Evolutionary conservation across 1,284 basidiomycete genomes (phyloP).

Genomic region (Earliella scabrosa): DNA sequence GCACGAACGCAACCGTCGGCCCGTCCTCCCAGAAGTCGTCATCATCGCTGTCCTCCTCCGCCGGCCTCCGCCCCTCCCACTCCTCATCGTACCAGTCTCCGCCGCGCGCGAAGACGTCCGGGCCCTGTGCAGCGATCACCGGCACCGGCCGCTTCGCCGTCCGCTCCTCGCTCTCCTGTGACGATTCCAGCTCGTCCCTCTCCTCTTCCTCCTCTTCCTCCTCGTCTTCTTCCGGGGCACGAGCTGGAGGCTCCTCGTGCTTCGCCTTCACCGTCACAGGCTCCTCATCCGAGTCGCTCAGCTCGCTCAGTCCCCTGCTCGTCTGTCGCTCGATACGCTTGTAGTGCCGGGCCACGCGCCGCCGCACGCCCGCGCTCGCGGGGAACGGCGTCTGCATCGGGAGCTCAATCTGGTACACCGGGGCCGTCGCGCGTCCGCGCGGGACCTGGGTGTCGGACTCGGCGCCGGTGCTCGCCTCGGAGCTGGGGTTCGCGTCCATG

Average conservation of each 20-base stretch:
- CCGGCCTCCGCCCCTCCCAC: neutral
- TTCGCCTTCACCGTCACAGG: conserved; percentile 13
- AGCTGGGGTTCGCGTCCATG: conserved; percentile 2
- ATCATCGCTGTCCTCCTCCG: conserved; percentile 4
- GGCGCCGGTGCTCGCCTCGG: neutral
- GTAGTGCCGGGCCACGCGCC: conserved; percentile 33
- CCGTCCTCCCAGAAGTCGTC: conserved; percentile 6
- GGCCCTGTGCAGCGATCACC: conserved; percentile 2
- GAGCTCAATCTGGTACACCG: conserved; percentile 22
- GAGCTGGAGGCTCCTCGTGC: conserved; percentile 4
- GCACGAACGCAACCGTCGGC: neutral
- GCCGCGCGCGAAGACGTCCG: neutral
- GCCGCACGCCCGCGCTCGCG: conserved; percentile 28
- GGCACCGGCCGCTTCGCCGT: neutral
- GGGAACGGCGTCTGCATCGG: conserved; percentile 34
- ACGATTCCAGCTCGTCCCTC: too few relatives aligned
- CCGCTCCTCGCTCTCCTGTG: neutral
- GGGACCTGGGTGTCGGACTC: neutral
- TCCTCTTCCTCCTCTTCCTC: conserved; percentile 4
- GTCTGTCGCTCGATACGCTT: conserved; percentile 33
- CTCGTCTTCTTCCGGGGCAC: conserved; percentile 2
- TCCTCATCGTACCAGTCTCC: neutral
- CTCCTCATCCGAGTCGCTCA: conserved; percentile 26
- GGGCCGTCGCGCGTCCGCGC: neutral
- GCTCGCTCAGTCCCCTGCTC: conserved; percentile 30